Conservation (phyloP, 2,329 filamentous ascomycete genomes). For the Polychaeton citri region DNA sequence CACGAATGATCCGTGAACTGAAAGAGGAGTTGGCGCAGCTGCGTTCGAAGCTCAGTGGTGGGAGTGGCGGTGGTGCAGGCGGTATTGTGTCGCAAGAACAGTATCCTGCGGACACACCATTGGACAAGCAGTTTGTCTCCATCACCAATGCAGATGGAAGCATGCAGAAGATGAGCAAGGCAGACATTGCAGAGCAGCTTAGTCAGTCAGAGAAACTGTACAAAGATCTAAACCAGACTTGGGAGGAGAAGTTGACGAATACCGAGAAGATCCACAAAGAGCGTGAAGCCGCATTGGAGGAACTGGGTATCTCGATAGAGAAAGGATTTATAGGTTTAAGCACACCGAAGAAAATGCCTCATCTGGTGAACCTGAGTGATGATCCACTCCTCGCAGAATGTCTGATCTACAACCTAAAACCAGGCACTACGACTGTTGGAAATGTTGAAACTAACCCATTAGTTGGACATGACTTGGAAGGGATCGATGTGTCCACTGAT, state of each 20-base stretch:
- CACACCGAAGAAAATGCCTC: slow-evolving; percentile 97
- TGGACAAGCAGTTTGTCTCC: slow-evolving; percentile 93
- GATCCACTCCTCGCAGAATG: slow-evolving; percentile 83
- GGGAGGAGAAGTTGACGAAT: slow-evolving; percentile 91
- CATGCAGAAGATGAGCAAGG: slow-evolving; percentile 92
- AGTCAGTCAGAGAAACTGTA: slow-evolving; percentile 95
- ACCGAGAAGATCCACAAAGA: slow-evolving; percentile 98
- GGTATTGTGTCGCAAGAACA: slow-evolving; percentile 49
- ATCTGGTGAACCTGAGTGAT: slow-evolving; percentile 85
- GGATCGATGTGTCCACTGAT: slow-evolving; percentile 2
- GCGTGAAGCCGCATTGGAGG: slow-evolving; percentile 84
- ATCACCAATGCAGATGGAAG: slow-evolving; percentile 76
- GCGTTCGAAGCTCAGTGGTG: slow-evolving; percentile 60
- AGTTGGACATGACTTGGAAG: neutral
- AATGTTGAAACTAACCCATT: slow-evolving; percentile 71
- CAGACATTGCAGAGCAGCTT: slow-evolving; percentile 92
- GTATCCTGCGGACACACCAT: slow-evolving; percentile 82
- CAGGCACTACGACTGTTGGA: slow-evolving; percentile 83
- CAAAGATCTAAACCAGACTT: slow-evolving; percentile 92
- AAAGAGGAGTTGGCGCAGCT: slow-evolving; percentile 87
- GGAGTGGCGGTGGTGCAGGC: slow-evolving; percentile 27
- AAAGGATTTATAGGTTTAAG: slow-evolving; percentile 93
- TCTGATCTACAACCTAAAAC: slow-evolving; percentile 94
- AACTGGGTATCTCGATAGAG: slow-evolving; percentile 96
- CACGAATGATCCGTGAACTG: slow-evolving; percentile 93